phyloP scores from a whole-genome alignment of 2,329 filamentous ascomycete genomes.

The Claviceps africana region DNA sequence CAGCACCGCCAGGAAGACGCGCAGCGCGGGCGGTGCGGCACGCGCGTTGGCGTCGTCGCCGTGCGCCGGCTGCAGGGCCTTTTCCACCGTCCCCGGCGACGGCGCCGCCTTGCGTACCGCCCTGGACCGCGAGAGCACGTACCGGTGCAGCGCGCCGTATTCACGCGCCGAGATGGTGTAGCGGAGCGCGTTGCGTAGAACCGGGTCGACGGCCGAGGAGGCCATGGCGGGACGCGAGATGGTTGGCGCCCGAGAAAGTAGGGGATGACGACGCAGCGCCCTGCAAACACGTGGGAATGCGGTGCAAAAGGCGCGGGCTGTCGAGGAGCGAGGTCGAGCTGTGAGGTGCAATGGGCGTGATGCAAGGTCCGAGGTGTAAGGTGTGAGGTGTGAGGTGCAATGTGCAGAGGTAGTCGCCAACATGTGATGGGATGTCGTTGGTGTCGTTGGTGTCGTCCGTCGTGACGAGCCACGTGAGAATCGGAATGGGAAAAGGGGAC shows the following conservation, averaged over 20 bases:
- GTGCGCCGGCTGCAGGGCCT: slow-evolving; percentile 21
- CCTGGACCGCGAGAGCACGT: slow-evolving; percentile 60
- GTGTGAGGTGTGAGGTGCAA: background rate
- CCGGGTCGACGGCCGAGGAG: slow-evolving; percentile 38
- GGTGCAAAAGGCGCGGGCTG: no score
- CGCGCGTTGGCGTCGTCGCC: slow-evolving; percentile 55
- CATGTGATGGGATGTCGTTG: no score
- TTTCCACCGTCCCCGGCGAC: slow-evolving; percentile 38
- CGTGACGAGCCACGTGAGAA: no score
- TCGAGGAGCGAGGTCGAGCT: no score
- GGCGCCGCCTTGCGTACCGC: slow-evolving; percentile 41
- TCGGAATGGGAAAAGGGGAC: background rate
- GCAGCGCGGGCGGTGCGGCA: slow-evolving; percentile 55
- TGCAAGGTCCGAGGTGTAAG: no score
- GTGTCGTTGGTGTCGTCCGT: background rate
- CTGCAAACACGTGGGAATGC: no score
- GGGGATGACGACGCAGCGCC: background rate
- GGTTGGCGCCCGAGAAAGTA: no score
- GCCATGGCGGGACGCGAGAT: slow-evolving; percentile 3
- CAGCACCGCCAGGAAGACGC: slow-evolving; percentile 53
- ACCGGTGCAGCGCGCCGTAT: slow-evolving; percentile 72
- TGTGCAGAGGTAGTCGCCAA: background rate
- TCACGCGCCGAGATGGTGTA: slow-evolving; percentile 78
- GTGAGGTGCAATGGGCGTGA: no score
- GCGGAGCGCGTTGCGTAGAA: slow-evolving; percentile 72